These are phyloP conservation scores for Verticillium alfalfae DNA, from an alignment of 2,329 filamentous ascomycete species.

Conservation along the genomic window DNA sequence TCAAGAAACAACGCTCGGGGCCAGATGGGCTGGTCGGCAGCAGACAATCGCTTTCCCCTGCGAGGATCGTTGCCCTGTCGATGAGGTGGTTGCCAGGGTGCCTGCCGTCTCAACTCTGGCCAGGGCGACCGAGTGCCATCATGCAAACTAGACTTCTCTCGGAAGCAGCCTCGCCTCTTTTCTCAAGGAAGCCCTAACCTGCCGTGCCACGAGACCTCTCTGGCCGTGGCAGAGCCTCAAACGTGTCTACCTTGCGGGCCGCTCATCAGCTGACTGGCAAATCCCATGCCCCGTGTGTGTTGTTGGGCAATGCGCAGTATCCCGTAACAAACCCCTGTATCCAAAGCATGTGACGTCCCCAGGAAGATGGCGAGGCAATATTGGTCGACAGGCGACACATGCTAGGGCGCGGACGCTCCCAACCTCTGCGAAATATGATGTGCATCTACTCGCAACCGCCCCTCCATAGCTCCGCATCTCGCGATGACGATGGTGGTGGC, in stretches of 20 bases:
- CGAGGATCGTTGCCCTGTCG: background rate
- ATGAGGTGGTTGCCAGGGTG: background rate
- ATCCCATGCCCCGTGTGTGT: background rate
- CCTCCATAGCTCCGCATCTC: background rate
- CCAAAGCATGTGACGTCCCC: background rate
- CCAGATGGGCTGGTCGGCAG: background rate
- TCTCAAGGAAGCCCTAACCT: background rate
- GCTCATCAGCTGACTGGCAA: background rate
- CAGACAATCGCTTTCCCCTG: background rate
- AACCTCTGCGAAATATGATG: background rate
- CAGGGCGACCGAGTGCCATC: background rate
- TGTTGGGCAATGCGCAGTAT: background rate
- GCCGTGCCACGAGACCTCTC: background rate
- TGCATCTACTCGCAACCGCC: background rate
- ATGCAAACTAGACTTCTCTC: background rate
- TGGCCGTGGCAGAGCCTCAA: background rate
- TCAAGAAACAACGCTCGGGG: background rate
- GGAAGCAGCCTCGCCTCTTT: background rate
- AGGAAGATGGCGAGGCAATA: background rate
- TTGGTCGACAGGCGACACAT: background rate
- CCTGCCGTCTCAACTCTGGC: background rate
- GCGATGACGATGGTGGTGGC: background rate
- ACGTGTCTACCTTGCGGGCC: background rate
- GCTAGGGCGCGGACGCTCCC: background rate
- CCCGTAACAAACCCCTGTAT: background rate